Evolutionary conservation across 1,284 basidiomycete genomes (phyloP), one percentile per base, ranked within the genome.

Genomic region (Cryptococcus sp.): DNA sequence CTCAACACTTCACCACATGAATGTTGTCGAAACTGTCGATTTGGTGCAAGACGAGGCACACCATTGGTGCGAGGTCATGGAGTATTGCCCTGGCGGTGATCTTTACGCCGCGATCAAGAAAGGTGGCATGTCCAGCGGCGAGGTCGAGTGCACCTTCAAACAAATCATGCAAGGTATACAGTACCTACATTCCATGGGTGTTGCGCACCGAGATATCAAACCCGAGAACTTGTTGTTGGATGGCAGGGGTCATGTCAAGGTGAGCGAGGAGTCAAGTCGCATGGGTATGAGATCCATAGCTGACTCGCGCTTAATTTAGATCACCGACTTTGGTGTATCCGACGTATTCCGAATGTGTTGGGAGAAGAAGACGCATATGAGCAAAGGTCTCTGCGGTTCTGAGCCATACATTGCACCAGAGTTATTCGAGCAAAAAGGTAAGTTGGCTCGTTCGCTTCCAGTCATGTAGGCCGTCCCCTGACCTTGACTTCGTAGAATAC

Each of bases 21-120:
- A 99, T 78, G 85, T 99, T 70, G 94, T 99, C 72, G 95, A 99
- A 82, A 99, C 95, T 2, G 96, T 99, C 61, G 95, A 99, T 79
- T 86, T 99, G 65, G 90, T 99, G 25, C 95, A 99, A 74, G 95
- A 99, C 79, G 95, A 99, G 80, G 87, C 83, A 66, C 88, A 91
- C 63, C 89, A 93, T 73, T 99, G 95, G 95, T 99, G 95, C 76
- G 95, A 99, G 79, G 95, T 99, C 61, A 98, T 99, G 96, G 96
- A 99, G 80, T 98, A 94, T 75, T 97, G 95, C 78, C 91, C 92
- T 1, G 95, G 95, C 53, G 94, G 94, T 5, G 94, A 98, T 79
- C 83, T 98, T 39, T 98, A 98, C 74, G 93, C 93, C 23, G 93
- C 93, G 40, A 98, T 98, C 82, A 97, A 97, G 84, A 92, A 91